phyloP scores from a whole-genome alignment of 2,329 filamentous ascomycete genomes.

The Diaporthe vaccinii region DNA sequence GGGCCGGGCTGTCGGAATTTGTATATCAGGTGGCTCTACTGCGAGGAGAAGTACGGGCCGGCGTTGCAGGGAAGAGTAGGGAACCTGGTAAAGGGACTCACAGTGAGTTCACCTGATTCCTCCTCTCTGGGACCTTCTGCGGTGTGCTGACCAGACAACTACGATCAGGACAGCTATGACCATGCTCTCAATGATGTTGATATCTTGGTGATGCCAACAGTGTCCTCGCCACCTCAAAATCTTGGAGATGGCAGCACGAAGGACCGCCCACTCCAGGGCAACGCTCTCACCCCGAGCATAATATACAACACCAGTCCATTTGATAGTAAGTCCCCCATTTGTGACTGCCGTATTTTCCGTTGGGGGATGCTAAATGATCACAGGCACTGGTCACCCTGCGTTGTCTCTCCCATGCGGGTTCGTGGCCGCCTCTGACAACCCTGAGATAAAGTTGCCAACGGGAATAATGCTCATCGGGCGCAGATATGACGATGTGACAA shows the following conservation, averaged over 20 bases:
- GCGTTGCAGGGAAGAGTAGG: slow-evolving; percentile 32
- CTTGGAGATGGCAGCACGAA: slow-evolving; percentile 25
- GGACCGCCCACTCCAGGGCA: slow-evolving; percentile 1
- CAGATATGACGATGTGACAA: slow-evolving; percentile 32
- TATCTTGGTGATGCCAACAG: slow-evolving; percentile 62
- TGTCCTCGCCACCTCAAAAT: slow-evolving; percentile 53
- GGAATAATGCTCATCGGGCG: slow-evolving; percentile 35
- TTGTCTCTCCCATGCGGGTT: slow-evolving; percentile 37
- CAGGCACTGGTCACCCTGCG: slow-evolving; percentile 37
- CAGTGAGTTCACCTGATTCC: slow-evolving; percentile 8
- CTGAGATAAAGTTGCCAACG: slow-evolving; percentile 30
- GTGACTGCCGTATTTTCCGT: too few relatives aligned
- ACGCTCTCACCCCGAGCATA: background rate
- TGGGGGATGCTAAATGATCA: slow-evolving; percentile 5
- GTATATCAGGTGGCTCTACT: slow-evolving; percentile 38
- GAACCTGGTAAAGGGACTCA: slow-evolving; percentile 34
- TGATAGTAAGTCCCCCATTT: slow-evolving; percentile 20
- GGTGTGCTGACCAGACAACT: background rate
- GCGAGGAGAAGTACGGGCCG: slow-evolving; percentile 36
- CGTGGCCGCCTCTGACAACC: slow-evolving; percentile 28
- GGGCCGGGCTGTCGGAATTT: slow-evolving; percentile 27
- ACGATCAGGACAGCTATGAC: slow-evolving; percentile 58
- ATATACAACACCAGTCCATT: slow-evolving; percentile 39
- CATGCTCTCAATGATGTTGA: slow-evolving; percentile 58
- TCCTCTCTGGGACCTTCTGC: too few relatives aligned